Percentiles rank a stretch among this genome's conserved stretches.
phyloP scores from a whole-genome alignment of 2,329 filamentous ascomycete species.

The Pseudogymnoascus sp. region DNA sequence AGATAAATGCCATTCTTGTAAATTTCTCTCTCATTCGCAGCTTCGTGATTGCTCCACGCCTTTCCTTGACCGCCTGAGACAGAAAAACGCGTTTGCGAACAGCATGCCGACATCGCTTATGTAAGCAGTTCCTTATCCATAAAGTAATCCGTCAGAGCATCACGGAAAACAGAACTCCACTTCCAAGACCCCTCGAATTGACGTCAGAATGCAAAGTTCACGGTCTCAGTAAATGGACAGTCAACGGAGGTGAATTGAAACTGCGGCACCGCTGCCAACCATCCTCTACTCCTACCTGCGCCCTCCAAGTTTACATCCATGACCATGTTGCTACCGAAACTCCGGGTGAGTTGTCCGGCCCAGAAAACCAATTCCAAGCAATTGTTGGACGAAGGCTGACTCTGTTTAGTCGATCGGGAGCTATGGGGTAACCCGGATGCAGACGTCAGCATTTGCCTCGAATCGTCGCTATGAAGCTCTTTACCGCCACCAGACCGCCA shows the following conservation, averaged over 20 bases:
- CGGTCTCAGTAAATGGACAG: constrained; percentile 4
- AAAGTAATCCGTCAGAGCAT: constrained; percentile 1
- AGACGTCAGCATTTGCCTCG: not conserved
- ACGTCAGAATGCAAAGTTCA: constrained; percentile 1
- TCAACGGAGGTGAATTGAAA: constrained; percentile 5
- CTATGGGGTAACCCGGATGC: not conserved
- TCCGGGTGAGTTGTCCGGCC: not conserved
- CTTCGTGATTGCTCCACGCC: not conserved
- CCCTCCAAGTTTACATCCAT: not conserved
- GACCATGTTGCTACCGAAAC: not conserved
- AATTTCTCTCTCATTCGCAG: not conserved
- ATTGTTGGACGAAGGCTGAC: not conserved
- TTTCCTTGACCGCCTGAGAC: not conserved
- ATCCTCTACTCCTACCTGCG: not conserved
- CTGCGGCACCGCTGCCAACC: not conserved
- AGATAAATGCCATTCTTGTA: not conserved
- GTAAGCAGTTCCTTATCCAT: not conserved
- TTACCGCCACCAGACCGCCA: not conserved
- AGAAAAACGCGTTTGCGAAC: not conserved
- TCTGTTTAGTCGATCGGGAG: not conserved
- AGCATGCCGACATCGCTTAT: not conserved
- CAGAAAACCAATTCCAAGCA: not conserved
- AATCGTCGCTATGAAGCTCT: not conserved
- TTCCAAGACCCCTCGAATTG: constrained; percentile 4
- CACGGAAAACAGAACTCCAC: not conserved